phyloP scores from a whole-genome alignment of 1,284 basidiomycete genomes.

The Naganishia cerealis region DNA sequence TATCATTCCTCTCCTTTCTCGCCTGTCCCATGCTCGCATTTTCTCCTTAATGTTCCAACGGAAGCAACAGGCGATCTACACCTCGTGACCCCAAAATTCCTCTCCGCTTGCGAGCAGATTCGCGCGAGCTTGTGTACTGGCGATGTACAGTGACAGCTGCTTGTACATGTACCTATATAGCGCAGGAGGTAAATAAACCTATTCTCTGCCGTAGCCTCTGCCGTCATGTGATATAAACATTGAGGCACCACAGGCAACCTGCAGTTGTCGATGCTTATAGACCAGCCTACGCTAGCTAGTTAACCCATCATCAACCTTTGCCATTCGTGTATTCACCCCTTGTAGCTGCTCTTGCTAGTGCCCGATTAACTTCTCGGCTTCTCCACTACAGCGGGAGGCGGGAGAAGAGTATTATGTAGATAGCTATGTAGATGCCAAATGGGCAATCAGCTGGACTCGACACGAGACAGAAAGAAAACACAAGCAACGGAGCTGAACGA shows the following conservation, averaged over 20 bases:
- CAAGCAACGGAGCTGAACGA: too few species aligned
- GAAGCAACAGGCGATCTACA: not conserved
- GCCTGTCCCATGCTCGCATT: not conserved
- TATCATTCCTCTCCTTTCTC: not conserved
- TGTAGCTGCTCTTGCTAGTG: not conserved
- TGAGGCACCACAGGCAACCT: not conserved
- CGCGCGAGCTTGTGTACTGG: too few species aligned
- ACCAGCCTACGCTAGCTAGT: too few species aligned
- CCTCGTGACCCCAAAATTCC: not conserved
- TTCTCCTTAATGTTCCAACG: conserved; percentile 2
- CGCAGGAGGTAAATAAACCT: too few species aligned
- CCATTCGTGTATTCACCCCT: too few species aligned
- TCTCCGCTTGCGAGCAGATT: not conserved
- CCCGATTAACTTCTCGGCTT: not conserved
- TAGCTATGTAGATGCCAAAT: not conserved
- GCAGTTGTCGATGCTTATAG: too few species aligned
- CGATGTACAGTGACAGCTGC: too few species aligned
- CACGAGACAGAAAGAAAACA: too few species aligned
- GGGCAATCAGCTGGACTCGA: too few species aligned
- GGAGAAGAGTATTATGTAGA: not conserved
- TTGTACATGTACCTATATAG: too few species aligned
- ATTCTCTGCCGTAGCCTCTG: not conserved
- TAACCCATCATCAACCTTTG: too few species aligned
- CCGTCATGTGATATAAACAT: not conserved
- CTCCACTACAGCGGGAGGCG: not conserved